Evolutionary conservation across 2,329 filamentous ascomycete genomes (phyloP).

Genomic region (Delphinella strobiligena): DNA sequence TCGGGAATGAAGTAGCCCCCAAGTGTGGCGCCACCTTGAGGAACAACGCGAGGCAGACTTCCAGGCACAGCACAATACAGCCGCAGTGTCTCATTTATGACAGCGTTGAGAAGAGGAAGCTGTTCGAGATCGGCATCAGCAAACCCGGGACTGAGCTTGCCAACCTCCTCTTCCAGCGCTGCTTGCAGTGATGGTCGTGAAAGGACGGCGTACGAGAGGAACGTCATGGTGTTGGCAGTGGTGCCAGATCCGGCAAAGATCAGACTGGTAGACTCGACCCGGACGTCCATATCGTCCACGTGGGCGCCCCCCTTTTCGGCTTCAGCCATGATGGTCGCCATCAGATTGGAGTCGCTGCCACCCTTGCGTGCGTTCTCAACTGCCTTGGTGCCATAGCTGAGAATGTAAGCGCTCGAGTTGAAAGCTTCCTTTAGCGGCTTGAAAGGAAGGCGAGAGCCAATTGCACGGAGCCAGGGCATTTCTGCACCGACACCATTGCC

Average conservation of each 20-base stretch:
- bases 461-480: constrained; percentile 14
- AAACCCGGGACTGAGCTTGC: constrained; percentile 7
- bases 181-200: constrained; percentile 7
- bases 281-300: constrained; percentile 13
- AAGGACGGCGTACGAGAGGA: constrained; percentile 10
- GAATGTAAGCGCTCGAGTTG: constrained; percentile 11
- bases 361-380: constrained; percentile 10
- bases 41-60: constrained; percentile 23
- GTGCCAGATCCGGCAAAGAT: constrained; percentile 18
- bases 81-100: constrained; percentile 28
- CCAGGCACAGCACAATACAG: constrained; percentile 25
- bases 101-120: constrained; percentile 22
- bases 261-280: constrained; percentile 14
- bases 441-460: constrained; percentile 11
- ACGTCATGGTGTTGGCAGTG: constrained; percentile 13
- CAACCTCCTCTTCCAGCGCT: constrained; percentile 11
- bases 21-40: constrained; percentile 21
- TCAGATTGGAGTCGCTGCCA: constrained; percentile 10
- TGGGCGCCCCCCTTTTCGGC: constrained; percentile 11
- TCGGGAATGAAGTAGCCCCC: constrained; percentile 24
- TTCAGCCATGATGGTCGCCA: constrained; percentile 13
- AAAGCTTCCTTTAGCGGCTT: constrained; percentile 11
- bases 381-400: constrained; percentile 12
- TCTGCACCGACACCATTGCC: constrained; percentile 18
- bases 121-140: constrained; percentile 18